These are phyloP conservation scores for Smallanthus sonchifolius DNA, from an alignment of 129 eudicot species.

Conservation along the genomic window DNA sequence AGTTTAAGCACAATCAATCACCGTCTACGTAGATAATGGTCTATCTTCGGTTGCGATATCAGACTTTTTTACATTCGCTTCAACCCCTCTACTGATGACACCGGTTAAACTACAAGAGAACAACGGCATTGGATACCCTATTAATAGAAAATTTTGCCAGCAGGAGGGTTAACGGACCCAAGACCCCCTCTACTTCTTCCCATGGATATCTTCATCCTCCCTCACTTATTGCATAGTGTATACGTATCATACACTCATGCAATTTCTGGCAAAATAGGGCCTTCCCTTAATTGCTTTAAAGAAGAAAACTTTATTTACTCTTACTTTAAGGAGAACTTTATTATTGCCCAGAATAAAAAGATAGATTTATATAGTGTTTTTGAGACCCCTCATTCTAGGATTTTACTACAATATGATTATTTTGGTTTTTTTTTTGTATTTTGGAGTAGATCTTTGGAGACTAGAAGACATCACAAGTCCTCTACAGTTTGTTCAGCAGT, in stretches of 20 bases:
- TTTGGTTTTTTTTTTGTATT: slow-evolving; percentile 4
- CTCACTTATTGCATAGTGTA: background rate
- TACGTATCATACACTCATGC: background rate
- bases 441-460: slow-evolving; percentile 37
- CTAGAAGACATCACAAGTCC: slow-evolving; percentile 28
- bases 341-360: background rate
- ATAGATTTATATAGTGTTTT: background rate
- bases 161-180: background rate
- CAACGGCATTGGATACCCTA: background rate
- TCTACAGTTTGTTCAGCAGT: slow-evolving; percentile 41
- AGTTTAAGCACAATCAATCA: background rate
- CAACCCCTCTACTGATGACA: too few relatives aligned
- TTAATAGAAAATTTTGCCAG: background rate
- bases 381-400: background rate
- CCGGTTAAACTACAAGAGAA: background rate
- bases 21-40: background rate
- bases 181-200: background rate
- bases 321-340: background rate
- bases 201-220: background rate
- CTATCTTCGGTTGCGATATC: too few relatives aligned
- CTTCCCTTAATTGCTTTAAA: background rate
- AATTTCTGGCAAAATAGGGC: background rate
- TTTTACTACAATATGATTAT: slow-evolving; percentile 10
- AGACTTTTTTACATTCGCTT: too few relatives aligned
- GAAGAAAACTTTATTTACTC: background rate